These are phyloP conservation scores for Puccinellia tenuiflora DNA, from an alignment of 176 grass and related monocot species.

Conservation along the genomic window DNA sequence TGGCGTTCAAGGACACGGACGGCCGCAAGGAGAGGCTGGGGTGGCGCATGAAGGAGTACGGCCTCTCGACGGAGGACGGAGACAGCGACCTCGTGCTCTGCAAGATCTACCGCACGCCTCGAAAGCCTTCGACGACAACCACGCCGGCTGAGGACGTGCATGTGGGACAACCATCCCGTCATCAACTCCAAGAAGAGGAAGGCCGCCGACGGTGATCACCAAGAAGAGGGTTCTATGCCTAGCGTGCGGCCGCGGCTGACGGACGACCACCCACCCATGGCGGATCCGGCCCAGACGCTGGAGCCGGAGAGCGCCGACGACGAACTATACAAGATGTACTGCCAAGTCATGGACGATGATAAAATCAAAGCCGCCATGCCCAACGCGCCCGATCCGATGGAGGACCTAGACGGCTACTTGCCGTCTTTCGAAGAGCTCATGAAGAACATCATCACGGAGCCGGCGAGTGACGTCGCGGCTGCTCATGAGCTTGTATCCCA, in stretches of 20 bases:
- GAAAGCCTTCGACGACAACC: neutral
- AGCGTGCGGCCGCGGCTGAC: neutral
- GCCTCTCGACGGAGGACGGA: neutral
- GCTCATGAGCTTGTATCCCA: neutral
- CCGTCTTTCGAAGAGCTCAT: too few relatives aligned
- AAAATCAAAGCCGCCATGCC: neutral
- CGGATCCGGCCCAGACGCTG: too few relatives aligned
- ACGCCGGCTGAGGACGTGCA: neutral
- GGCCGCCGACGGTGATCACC: neutral
- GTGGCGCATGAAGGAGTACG: neutral
- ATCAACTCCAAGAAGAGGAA: neutral
- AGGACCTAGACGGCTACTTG: neutral
- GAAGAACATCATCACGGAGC: too few relatives aligned
- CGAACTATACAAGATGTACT: too few relatives aligned
- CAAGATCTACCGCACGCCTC: neutral
- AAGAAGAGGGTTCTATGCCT: neutral
- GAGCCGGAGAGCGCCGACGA: too few relatives aligned
- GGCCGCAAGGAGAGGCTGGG: neutral
- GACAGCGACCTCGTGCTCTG: neutral
- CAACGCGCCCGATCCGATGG: neutral
- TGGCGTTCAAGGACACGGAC: neutral
- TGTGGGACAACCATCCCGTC: neutral
- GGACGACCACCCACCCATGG: neutral
- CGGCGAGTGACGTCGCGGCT: too few relatives aligned
- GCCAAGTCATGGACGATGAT: too few relatives aligned